Evolutionary conservation across 805 yeast species (phyloP), one percentile per base, ranked within the genome.

Genomic region (Hyphopichia homilentoma): DNA sequence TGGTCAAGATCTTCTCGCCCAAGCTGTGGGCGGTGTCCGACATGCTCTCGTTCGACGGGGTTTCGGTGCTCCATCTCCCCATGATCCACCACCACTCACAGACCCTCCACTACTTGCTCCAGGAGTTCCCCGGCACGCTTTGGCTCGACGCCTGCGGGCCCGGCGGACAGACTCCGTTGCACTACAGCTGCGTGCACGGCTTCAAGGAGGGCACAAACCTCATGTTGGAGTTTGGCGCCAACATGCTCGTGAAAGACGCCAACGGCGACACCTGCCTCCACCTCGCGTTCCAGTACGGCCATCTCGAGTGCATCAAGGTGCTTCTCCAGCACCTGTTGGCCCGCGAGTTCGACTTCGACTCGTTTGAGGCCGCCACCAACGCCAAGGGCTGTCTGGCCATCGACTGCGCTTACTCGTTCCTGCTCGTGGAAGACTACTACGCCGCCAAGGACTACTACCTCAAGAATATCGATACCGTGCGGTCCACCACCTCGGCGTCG

Each of bases 221-320:
- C 19, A 44, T 65, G 11, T 40, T 66, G 7, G 71, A 66, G 31
- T 64, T 61, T 38, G 71, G 70, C 4, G 71, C 70, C 7, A 57
- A 62, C 29, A 59, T 57, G 54, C 28, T 36, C 5, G 12, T 41
- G 3, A 33, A 41, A 12, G 71, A 66, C 34, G 32, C 21, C 2
- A 43, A 58, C 26, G 68, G 67, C 3, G 61, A 63, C 39, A 61
- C 64, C 22, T 50, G 65, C 26, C 47, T 66, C 14, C 73, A 66
- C 35, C 36, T 62, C 22, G 57, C 65, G 32, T 61, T 65, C 40
- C 63, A 65, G 32, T 55, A 52, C 39, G 68, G 65, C 16, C 48
- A 50, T 25, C 40, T 51, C 23, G 53, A 44, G 5, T 63, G 70
- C 32, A 44, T 62, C 14, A 48, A 49, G 32, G 59, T 47, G 13